A percentile compares a stretch with the other conserved stretches of the same genome.
Evolutionary conservation across 192 early-diverging fungal genomes (phyloP).

Genomic region (Blastocladiella britannica): DNA sequence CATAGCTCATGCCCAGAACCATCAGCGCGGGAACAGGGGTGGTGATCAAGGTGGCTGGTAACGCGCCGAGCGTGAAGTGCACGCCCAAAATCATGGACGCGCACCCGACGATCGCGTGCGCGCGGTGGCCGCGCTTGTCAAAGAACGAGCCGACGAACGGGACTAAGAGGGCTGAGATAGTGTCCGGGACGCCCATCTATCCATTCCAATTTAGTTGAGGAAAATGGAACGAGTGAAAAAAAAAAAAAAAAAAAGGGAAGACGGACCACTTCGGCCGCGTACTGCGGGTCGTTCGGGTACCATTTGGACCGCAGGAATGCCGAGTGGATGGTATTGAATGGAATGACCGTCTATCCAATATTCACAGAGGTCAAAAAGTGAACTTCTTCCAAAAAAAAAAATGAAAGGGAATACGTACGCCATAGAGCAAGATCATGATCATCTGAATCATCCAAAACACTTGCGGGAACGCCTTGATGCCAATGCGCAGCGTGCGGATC

Average conservation of each 20-base stretch:
- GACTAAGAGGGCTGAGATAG: conserved; percentile 27
- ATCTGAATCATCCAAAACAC: conserved; percentile 22
- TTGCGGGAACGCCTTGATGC: conserved; percentile 11
- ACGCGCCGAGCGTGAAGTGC: conserved; percentile 20
- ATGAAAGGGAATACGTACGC: conserved; percentile 30
- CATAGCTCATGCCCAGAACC: conserved; percentile 22
- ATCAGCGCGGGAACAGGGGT: conserved; percentile 21
- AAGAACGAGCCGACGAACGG: conserved; percentile 26
- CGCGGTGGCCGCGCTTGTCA: conserved; percentile 25
- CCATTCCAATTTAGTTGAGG: no score
- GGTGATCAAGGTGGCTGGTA: conserved; percentile 5
- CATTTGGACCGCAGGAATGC: conserved; percentile 29
- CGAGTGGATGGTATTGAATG: conserved; percentile 43
- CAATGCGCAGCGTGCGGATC: background rate
- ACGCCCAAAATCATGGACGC: conserved; percentile 16
- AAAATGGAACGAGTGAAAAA: no score
- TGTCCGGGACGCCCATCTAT: conserved; percentile 37
- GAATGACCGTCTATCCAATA: no score
- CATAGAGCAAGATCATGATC: conserved; percentile 26
- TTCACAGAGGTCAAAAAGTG: no score
- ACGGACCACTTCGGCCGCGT: conserved; percentile 29
- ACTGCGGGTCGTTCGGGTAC: conserved; percentile 23
- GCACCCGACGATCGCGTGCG: conserved; percentile 20
- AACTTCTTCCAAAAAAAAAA: no score
- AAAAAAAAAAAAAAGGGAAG: no score